Conservation (phyloP, 805 yeast genomes). For the Metschnikowia kofuensis region DNA sequence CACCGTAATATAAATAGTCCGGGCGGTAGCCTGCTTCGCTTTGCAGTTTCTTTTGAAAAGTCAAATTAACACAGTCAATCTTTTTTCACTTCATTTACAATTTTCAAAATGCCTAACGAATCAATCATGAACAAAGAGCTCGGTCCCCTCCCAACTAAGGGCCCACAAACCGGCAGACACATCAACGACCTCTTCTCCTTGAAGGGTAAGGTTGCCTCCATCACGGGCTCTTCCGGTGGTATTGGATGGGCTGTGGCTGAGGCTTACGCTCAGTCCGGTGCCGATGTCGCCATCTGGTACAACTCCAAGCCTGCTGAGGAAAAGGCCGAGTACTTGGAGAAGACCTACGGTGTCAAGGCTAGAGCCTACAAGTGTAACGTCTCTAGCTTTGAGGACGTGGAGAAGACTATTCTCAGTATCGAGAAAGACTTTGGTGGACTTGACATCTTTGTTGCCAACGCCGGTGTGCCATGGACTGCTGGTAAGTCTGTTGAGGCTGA, state of each 20-base stretch:
- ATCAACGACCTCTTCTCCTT: constrained; percentile 71
- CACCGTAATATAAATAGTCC: constrained; percentile 5
- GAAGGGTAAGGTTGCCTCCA: constrained; percentile 77
- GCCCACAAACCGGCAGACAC: constrained; percentile 49
- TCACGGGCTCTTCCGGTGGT: constrained; percentile 85
- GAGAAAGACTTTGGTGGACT: constrained; percentile 72
- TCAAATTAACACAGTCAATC: background rate
- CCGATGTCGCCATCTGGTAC: constrained; percentile 69
- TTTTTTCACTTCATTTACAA: background rate
- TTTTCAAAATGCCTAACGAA: constrained; percentile 12
- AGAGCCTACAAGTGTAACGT: constrained; percentile 67
- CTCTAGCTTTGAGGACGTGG: constrained; percentile 48
- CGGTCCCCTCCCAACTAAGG: constrained; percentile 39
- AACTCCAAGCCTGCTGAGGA: constrained; percentile 61
- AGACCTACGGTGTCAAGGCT: constrained; percentile 56
- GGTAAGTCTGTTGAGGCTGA: constrained; percentile 32
- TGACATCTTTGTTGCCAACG: constrained; percentile 85
- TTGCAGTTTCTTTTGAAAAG: no score
- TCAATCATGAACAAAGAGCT: constrained; percentile 31
- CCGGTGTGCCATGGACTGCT: constrained; percentile 83
- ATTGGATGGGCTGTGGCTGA: constrained; percentile 81
- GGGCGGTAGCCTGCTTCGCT: background rate
- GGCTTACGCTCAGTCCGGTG: constrained; percentile 85
- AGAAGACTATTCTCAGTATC: constrained; percentile 46
- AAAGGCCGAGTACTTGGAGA: constrained; percentile 40